Evolutionary conservation across 495 filamentous ascomycete species (phyloP).

Genomic region (Podospora sp.): DNA sequence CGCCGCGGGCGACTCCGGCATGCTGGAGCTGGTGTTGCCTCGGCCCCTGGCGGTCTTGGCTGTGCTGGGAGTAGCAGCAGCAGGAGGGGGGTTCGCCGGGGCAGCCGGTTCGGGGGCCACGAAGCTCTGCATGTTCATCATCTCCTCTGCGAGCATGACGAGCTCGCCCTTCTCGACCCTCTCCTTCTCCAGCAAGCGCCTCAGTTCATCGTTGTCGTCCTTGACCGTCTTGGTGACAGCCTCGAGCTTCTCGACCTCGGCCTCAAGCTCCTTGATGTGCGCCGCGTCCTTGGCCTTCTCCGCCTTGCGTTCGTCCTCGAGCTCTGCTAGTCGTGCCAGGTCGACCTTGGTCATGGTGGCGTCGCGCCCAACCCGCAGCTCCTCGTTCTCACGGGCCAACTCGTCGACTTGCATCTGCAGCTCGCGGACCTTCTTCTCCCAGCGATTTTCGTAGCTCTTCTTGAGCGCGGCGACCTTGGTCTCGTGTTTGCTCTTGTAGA

Average conservation of each 20-base stretch:
- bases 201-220: conserved; percentile 64
- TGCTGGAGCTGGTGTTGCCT: conserved; percentile 4
- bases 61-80: not conserved
- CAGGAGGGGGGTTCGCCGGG: not conserved
- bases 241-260: conserved; percentile 69
- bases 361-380: conserved; percentile 65
- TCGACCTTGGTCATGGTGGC: conserved; percentile 63
- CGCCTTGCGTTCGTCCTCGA: conserved; percentile 52
- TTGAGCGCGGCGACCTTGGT: conserved; percentile 91
- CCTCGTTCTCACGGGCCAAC: conserved; percentile 71
- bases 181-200: conserved; percentile 70
- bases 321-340: conserved; percentile 48
- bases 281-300: conserved; percentile 54
- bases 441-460: conserved; percentile 88
- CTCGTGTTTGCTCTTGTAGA: conserved; percentile 98
- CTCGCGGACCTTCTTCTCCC: conserved; percentile 80
- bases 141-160: conserved; percentile 88
- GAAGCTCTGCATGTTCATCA: conserved; percentile 63
- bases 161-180: conserved; percentile 91
- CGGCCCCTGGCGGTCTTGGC: not conserved
- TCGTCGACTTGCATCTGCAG: conserved; percentile 71
- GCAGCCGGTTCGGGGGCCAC: conserved; percentile 8
- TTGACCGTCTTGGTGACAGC: conserved; percentile 67
- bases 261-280: conserved; percentile 61
- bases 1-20: not conserved